Percentiles rank a stretch among this genome's conserved stretches.
Conservation (phyloP, 2,329 filamentous ascomycete species). For the Claviceps monticola region DNA sequence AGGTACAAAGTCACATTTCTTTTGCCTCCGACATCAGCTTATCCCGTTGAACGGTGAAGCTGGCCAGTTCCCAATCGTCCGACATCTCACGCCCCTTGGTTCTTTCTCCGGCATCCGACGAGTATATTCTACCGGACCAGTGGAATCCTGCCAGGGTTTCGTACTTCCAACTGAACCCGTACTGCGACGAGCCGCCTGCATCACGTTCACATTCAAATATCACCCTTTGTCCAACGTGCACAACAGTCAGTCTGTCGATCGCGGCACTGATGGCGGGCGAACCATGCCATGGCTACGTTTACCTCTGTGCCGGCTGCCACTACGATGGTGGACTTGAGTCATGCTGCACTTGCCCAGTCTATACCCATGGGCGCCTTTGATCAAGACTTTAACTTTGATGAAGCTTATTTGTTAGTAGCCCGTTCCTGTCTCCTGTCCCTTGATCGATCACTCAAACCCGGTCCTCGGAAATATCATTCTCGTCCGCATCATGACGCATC, state of each 20-base stretch:
- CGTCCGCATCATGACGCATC: too few relatives aligned
- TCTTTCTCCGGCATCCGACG: not conserved
- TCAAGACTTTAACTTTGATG: constrained; percentile 39
- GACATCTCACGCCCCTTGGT: not conserved
- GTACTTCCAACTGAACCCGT: not conserved
- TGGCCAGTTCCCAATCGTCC: too few relatives aligned
- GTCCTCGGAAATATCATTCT: too few relatives aligned
- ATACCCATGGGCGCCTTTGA: constrained; percentile 39
- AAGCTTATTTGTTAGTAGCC: constrained; percentile 39
- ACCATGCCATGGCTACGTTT: constrained; percentile 44
- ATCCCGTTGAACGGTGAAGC: not conserved
- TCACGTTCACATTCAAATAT: not conserved
- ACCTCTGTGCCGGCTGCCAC: constrained; percentile 40
- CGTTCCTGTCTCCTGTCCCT: not conserved
- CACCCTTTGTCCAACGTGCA: not conserved
- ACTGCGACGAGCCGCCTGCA: not conserved
- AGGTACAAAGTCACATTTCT: not conserved
- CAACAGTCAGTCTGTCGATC: too few relatives aligned
- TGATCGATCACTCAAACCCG: not conserved
- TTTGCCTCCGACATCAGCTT: not conserved
- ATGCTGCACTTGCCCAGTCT: constrained; percentile 18
- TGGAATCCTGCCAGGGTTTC: not conserved
- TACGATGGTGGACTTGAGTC: constrained; percentile 28
- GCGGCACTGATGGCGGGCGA: constrained; percentile 18
- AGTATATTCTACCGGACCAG: not conserved